phyloP scores from a whole-genome alignment of 495 filamentous ascomycete genomes.

The Trichoderma reesei region DNA sequence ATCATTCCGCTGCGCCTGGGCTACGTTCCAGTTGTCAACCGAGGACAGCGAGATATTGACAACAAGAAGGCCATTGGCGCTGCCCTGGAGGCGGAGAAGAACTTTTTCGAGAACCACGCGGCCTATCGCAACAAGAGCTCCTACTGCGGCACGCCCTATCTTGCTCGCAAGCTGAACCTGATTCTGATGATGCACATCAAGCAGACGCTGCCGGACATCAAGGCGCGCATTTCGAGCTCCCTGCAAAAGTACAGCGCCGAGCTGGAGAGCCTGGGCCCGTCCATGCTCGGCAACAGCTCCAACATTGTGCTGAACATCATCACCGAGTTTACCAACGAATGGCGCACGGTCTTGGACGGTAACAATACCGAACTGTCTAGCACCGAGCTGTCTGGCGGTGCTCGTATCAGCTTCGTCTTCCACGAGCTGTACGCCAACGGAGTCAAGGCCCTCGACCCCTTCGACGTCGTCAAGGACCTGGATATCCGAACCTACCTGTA shows the following conservation, averaged over 20 bases:
- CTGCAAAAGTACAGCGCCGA: slow-evolving; percentile 87
- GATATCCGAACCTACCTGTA: slow-evolving; percentile 95
- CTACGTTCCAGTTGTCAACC: slow-evolving; percentile 97
- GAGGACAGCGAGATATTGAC: slow-evolving; percentile 98
- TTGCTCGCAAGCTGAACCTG: slow-evolving; percentile 93
- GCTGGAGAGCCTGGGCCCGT: slow-evolving; percentile 76
- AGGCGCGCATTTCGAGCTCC: slow-evolving; percentile 82
- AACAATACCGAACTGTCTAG: slow-evolving; percentile 94
- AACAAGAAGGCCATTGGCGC: slow-evolving; percentile 89
- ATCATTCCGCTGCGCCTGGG: slow-evolving; percentile 93
- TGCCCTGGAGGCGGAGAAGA: slow-evolving; percentile 89
- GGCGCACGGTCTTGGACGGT: slow-evolving; percentile 89
- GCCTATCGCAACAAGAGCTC: slow-evolving; percentile 97
- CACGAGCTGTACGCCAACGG: slow-evolving; percentile 98
- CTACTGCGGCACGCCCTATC: slow-evolving; percentile 96
- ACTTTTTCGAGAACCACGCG: slow-evolving; percentile 97
- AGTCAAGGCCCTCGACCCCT: slow-evolving; percentile 95
- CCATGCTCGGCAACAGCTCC: slow-evolving; percentile 88
- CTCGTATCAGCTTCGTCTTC: slow-evolving; percentile 98
- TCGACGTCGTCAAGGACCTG: slow-evolving; percentile 93
- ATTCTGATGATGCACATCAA: slow-evolving; percentile 99
- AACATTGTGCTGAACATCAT: slow-evolving; percentile 98
- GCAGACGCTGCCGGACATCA: slow-evolving; percentile 97
- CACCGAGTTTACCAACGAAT: slow-evolving; percentile 96
- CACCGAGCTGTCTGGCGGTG: slow-evolving; percentile 88